A percentile compares a stretch with the other conserved stretches of the same genome.
phyloP scores from a whole-genome alignment of 441 rosid species.

The Corymbia citriodora region DNA sequence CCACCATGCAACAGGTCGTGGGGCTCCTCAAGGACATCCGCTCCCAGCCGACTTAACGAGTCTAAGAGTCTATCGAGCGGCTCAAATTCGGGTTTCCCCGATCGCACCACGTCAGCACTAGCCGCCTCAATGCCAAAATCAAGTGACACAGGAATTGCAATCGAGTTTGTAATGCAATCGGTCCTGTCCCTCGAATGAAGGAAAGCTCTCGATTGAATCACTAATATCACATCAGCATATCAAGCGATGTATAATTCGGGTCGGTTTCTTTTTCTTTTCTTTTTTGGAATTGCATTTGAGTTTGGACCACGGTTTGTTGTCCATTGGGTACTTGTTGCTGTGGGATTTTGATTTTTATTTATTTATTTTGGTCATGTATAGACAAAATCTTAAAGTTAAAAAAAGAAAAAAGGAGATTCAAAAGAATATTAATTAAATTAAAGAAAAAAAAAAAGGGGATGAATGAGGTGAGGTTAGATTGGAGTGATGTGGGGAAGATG shows the following conservation, averaged over 20 bases:
- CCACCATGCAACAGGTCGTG: constrained; percentile 86
- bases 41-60: not conserved
- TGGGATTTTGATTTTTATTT: not conserved
- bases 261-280: too few species aligned
- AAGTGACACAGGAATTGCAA: not conserved
- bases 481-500: not conserved
- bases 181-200: not conserved
- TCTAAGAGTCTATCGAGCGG: not conserved
- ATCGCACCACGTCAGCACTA: rapidly evolving
- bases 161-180: not conserved
- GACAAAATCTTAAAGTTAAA: not conserved
- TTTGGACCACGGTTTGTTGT: constrained; percentile 5
- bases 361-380: not conserved
- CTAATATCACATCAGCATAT: rapidly evolving
- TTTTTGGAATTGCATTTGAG: not conserved
- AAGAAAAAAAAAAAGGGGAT: not conserved
- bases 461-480: not conserved
- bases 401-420: not conserved
- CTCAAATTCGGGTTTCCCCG: not conserved
- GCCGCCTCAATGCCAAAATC: not conserved
- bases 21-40: constrained; percentile 84
- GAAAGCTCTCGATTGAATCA: not conserved
- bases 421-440: not conserved
- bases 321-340: not conserved
- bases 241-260: rapidly evolving